A percentile compares a stretch with the other conserved stretches of the same genome.
Evolutionary conservation across 371 early-diverging fungal genomes (phyloP).

Genomic region (Blyttiomyces sp.): DNA sequence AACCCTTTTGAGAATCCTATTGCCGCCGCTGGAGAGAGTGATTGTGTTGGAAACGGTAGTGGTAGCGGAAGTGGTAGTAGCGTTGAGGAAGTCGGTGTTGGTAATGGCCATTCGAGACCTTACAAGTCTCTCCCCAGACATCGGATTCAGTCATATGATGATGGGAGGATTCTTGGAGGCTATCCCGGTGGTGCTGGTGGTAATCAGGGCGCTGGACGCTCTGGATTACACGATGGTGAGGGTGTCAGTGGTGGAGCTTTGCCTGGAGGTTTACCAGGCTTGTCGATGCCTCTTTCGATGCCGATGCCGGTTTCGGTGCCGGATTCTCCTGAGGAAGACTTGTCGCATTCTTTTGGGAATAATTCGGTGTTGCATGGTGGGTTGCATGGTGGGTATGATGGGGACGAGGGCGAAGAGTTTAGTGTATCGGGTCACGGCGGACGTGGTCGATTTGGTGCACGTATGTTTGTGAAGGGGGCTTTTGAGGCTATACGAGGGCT

Average conservation of each 20-base stretch:
- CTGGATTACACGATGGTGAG: not conserved
- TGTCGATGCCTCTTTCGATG: too few species aligned
- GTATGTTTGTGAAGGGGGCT: not conserved
- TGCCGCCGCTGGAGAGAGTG: not conserved
- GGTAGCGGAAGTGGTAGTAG: not conserved
- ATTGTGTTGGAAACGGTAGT: not conserved
- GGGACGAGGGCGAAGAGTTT: not conserved
- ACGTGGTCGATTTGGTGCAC: not conserved
- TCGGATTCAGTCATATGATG: not conserved
- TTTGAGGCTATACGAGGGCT: slow-evolving; percentile 4
- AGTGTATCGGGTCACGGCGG: too few species aligned
- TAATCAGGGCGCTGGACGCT: not conserved
- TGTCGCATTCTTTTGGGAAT: too few species aligned
- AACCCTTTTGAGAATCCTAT: not conserved
- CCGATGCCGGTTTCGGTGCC: too few species aligned
- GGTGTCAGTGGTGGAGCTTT: not conserved
- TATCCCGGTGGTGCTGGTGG: not conserved
- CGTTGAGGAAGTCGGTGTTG: not conserved
- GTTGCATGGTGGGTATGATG: too few species aligned
- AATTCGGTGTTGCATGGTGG: too few species aligned
- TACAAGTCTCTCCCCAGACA: too few species aligned
- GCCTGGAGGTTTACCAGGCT: too few species aligned
- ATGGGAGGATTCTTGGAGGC: not conserved
- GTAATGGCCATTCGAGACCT: not conserved
- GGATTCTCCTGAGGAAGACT: too few species aligned